Base-by-base conservation (phyloP, 176 grass and related monocot species). In the Secale cereale region DNA sequence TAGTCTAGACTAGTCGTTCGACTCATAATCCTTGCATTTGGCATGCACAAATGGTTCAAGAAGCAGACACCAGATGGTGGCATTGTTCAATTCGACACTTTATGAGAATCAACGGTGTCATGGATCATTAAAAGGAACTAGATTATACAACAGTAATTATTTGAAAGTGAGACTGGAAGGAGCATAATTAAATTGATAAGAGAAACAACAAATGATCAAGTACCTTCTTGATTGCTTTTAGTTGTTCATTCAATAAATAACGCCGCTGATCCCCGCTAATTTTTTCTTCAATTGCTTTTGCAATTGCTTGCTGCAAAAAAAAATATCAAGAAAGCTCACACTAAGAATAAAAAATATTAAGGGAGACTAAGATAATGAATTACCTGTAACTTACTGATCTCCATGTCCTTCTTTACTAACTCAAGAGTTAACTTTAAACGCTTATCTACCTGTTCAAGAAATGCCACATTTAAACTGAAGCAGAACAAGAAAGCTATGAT, bases 211-310 rank as follows among this genome's bases (percentile, higher is more conserved):
- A 85, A 54, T 43, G 69, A 81, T 69, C 25, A 63, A 63, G 60
- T 83, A 97, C 95, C 95, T 98, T 98, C 78, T 98, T 98, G 77
- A 98, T 98, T 40, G 97, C 97, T 91, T 98, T 98, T 77, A 98
- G 89, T 88, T 98, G 97, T 80, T 98, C 97, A 28, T 94, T 98
- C 76, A 98, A 85, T 84, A 98, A 92, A 90, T 98, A 98, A 27
- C 97, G 97, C 0, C 97, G 89, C 79, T 98, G 97, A 91, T 98
- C 97, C 63, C 97, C 93, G 39, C 97, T 98, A 91, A 98, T 94
- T 85, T 98, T 98, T 85, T 98, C 97, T 89, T 98, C 97, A 65
- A 98, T 98, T 70, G 97, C 97, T 92, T 93, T 98, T 86, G 97
- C 97, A 65, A 98, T 98, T 84, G 97, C 92, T 98, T 98, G 91